Conservation (phyloP, 2,329 filamentous ascomycete species). For the Nannizzia gypsea region DNA sequence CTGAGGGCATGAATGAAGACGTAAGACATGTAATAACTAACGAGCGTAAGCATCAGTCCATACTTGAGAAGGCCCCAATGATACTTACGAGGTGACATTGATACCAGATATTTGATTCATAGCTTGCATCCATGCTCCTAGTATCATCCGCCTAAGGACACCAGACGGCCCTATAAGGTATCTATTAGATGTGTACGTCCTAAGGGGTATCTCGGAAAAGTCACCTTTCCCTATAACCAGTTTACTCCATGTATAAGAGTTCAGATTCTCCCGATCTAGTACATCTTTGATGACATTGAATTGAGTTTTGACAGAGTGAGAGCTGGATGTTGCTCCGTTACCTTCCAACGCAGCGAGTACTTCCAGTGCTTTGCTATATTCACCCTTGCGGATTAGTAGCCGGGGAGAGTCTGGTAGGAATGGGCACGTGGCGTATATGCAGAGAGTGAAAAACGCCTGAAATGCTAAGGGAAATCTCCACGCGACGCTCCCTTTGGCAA, state of each 20-base stretch:
- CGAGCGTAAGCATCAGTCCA: conserved; percentile 7
- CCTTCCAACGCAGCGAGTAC: conserved; percentile 36
- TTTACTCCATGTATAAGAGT: conserved; percentile 36
- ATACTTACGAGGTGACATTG: conserved; percentile 23
- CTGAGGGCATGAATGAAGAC: conserved; percentile 35
- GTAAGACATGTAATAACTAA: conserved; percentile 29
- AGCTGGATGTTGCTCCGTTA: conserved; percentile 20
- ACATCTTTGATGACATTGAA: conserved; percentile 29
- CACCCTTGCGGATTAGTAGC: conserved; percentile 21
- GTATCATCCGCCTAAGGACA: conserved; percentile 33
- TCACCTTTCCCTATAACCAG: conserved; percentile 30
- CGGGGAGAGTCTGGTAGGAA: conserved; percentile 25
- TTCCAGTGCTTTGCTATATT: conserved; percentile 32
- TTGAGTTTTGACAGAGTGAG: conserved; percentile 20
- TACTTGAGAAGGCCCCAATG: not conserved
- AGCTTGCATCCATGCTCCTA: conserved; percentile 35
- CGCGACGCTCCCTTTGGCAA: conserved; percentile 15
- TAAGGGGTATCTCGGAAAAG: not conserved
- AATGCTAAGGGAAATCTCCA: conserved; percentile 42
- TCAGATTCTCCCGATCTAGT: conserved; percentile 35
- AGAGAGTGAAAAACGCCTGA: conserved; percentile 37
- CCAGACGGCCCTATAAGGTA: conserved; percentile 29
- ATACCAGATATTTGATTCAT: conserved; percentile 30
- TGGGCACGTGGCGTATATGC: conserved; percentile 26
- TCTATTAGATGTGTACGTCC: conserved; percentile 21